phyloP scores from a whole-genome alignment of 2,329 filamentous ascomycete species.

The Septoria linicola region DNA sequence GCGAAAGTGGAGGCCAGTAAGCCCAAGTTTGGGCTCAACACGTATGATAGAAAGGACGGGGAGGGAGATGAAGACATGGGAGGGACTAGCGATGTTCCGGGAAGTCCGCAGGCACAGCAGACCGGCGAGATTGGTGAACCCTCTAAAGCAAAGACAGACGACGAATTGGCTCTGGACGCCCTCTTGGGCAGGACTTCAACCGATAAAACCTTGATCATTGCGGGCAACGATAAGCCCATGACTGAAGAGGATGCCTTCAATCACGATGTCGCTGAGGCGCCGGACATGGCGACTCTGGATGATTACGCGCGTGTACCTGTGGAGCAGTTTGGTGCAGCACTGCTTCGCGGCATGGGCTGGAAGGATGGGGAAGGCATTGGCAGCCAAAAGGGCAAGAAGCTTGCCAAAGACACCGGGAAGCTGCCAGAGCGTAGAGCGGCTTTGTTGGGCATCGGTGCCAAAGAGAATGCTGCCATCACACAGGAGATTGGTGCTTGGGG shows the following conservation, averaged over 20 bases:
- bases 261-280: constrained; percentile 67
- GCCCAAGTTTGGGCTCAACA: constrained; percentile 56
- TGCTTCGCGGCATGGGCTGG: constrained; percentile 94
- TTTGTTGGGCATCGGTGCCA: constrained; percentile 84
- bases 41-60: constrained; percentile 33
- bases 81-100: constrained; percentile 5
- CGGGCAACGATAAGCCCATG: constrained; percentile 34
- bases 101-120: constrained; percentile 8
- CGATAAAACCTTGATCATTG: constrained; percentile 42
- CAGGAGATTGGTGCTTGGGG: constrained; percentile 81
- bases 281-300: constrained; percentile 72
- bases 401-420: constrained; percentile 54
- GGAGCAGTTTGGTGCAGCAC: constrained; percentile 88
- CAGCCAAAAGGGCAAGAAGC: constrained; percentile 47
- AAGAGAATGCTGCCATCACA: constrained; percentile 63
- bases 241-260: constrained; percentile 36
- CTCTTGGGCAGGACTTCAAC: constrained; percentile 42
- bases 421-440: constrained; percentile 71
- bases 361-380: constrained; percentile 66
- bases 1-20: constrained; percentile 41
- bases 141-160: constrained; percentile 49
- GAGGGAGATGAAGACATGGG: constrained; percentile 10
- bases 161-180: constrained; percentile 55
- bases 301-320: constrained; percentile 89
- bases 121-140: constrained; percentile 11